Evolutionary conservation across 2,329 filamentous ascomycete species (phyloP), one percentile per base, ranked within the genome.

Genomic region (Seiridium unicorne): DNA sequence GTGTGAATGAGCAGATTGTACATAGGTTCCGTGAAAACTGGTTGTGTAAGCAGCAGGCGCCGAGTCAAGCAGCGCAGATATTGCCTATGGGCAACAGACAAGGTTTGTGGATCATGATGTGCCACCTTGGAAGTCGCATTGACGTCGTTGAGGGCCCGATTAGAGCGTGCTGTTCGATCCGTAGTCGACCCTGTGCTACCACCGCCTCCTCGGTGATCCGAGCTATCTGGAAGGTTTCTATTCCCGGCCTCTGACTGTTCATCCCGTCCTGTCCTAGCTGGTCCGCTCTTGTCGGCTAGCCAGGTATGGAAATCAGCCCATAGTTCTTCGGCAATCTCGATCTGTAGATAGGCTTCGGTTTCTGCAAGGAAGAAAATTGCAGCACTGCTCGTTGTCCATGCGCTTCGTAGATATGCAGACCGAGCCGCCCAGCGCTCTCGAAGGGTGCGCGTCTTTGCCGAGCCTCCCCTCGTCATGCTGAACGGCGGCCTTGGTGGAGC

Each of bases 291-390:
- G 4, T 77, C 77, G 9, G 79, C 80, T 18, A 96, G 79, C 92
- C 93, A 97, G 11, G 75, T 73, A 57, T 90, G 85, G 66, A 98
- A 93, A 56, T 90, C 87, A 13, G 89, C 84, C 86, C 93, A 97
- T 1, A 92, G 88, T 38, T 88, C 88, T 61, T 88, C 86, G 11
- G 97, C 89, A 5, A 98, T 89, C 70, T 97, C 93, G 1, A 91
- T 92, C 73, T 97, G 94, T 49, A 98, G 87, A 68, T 96, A 98
- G 3, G 87, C 87, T 65, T 94, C 90, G 11, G 92, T 89, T 72
- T 97, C 93, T 0, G 91, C 92, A 3, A 98, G 81, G 66, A 98
- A 90, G 76, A 97, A 97, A 3, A 96, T 85, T 1, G 92, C 89
- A 2, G 93, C 91, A 69, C 91, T 93, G 66, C 90, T 89, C 0